phyloP scores from a whole-genome alignment of 768 basidiomycete species.

The button mushroom (Agaricus bisporus) region DNA sequence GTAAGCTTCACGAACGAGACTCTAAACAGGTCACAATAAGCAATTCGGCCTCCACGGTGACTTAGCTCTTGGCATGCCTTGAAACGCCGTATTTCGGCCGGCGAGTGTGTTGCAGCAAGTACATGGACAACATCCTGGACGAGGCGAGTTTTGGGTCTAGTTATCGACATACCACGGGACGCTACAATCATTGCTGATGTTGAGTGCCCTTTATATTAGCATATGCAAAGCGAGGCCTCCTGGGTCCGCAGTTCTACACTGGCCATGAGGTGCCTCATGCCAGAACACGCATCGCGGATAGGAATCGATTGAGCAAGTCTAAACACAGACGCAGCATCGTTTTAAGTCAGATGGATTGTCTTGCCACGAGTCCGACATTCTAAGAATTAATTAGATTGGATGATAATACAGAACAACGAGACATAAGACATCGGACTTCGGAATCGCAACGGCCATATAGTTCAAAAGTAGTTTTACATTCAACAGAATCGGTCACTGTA shows the following conservation, averaged over 20 bases:
- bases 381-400: neutral
- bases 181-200: neutral
- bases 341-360: neutral
- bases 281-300: neutral
- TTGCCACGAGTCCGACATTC: neutral
- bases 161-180: neutral
- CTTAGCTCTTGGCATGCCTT: neutral
- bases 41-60: too few relatives aligned
- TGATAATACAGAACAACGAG: neutral
- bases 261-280: neutral
- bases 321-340: neutral
- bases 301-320: neutral
- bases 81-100: neutral
- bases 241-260: neutral
- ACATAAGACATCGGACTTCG: too few relatives aligned
- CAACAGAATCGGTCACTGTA: slow-evolving; percentile 48
- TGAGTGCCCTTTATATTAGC: neutral
- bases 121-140: neutral
- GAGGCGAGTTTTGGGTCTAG: neutral
- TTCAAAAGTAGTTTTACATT: slow-evolving; percentile 8
- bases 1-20: neutral
- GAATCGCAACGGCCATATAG: too few relatives aligned
- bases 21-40: neutral
- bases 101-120: neutral
- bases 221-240: neutral